These are phyloP conservation scores for Emydomyces testavorans DNA, from an alignment of 2,329 filamentous ascomycete species.

Conservation along the genomic window DNA sequence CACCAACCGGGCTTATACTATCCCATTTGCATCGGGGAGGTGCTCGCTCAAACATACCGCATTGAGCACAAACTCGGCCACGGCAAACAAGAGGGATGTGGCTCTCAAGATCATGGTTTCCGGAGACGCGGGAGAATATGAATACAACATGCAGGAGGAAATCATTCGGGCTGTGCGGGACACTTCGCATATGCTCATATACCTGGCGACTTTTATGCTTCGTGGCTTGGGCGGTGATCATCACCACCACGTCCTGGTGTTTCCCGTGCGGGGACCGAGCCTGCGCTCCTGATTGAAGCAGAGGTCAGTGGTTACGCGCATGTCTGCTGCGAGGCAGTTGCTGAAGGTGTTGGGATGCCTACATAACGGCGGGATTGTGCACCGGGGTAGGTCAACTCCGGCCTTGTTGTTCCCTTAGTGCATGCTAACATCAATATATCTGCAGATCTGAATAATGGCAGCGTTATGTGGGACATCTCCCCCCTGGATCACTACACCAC, in stretches of 20 bases:
- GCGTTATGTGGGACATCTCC: conserved; percentile 24
- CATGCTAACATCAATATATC: neutral
- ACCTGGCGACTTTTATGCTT: conserved; percentile 10
- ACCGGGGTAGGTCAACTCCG: conserved; percentile 19
- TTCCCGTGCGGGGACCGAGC: conserved; percentile 19
- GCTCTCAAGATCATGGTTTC: conserved; percentile 13
- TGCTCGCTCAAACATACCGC: conserved; percentile 12
- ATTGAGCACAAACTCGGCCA: conserved; percentile 15
- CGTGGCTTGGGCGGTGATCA: conserved; percentile 6
- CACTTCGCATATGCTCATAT: conserved; percentile 12
- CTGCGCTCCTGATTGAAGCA: conserved; percentile 10
- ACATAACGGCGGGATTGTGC: conserved; percentile 22
- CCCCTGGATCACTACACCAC: conserved; percentile 18
- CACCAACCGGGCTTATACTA: conserved; percentile 2
- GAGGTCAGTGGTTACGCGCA: conserved; percentile 19
- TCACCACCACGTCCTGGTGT: conserved; percentile 17
- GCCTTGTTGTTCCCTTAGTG: neutral
- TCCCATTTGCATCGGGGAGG: conserved; percentile 13
- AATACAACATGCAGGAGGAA: conserved; percentile 11
- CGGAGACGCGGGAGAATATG: conserved; percentile 7
- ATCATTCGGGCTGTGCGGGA: conserved; percentile 12
- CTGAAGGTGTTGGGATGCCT: conserved; percentile 20
- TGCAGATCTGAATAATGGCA: conserved; percentile 22
- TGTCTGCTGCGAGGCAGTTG: conserved; percentile 24
- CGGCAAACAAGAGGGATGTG: conserved; percentile 10